A percentile compares a stretch with the other conserved stretches of the same genome.
Evolutionary conservation across 768 basidiomycete species (phyloP).

Genomic region (Pleurotus pulmonarius): DNA sequence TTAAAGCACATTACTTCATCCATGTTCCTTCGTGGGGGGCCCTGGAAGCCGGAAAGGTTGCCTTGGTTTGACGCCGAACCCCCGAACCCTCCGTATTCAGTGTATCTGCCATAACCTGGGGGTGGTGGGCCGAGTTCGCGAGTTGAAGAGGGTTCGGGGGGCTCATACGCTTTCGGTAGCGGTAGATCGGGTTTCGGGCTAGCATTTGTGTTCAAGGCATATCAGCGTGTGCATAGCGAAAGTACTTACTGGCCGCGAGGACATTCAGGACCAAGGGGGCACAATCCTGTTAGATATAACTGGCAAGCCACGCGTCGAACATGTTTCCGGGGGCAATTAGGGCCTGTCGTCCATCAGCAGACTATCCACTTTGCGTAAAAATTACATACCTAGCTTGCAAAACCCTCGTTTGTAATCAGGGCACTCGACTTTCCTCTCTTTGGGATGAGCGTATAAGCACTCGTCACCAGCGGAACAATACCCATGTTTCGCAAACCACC

Average conservation of each 20-base stretch:
- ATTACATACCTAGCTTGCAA: slow-evolving; percentile 80
- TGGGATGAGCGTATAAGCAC: slow-evolving; percentile 94
- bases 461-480: slow-evolving; percentile 97
- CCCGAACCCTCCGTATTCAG: slow-evolving; percentile 58
- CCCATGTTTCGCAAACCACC: slow-evolving; percentile 98
- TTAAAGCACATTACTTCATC: slow-evolving; percentile 88
- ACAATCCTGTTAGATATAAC: slow-evolving; percentile 88
- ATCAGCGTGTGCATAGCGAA: too few species aligned
- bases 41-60: slow-evolving; percentile 20
- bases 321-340: slow-evolving; percentile 87
- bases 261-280: slow-evolving; percentile 87
- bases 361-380: background rate
- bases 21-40: slow-evolving; percentile 61
- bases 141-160: slow-evolving; percentile 69
- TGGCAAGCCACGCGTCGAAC: slow-evolving; percentile 90
- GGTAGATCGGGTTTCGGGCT: slow-evolving; percentile 82
- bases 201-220: background rate
- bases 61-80: slow-evolving; percentile 23
- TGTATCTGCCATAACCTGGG: slow-evolving; percentile 84
- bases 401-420: slow-evolving; percentile 96
- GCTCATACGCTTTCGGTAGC: slow-evolving; percentile 68
- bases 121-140: slow-evolving; percentile 88
- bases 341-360: slow-evolving; percentile 46
- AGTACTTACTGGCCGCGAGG: slow-evolving; percentile 76
- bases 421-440: slow-evolving; percentile 88